Conservation (phyloP, 306 rosid genomes). For the Sesbania bispinosa region DNA sequence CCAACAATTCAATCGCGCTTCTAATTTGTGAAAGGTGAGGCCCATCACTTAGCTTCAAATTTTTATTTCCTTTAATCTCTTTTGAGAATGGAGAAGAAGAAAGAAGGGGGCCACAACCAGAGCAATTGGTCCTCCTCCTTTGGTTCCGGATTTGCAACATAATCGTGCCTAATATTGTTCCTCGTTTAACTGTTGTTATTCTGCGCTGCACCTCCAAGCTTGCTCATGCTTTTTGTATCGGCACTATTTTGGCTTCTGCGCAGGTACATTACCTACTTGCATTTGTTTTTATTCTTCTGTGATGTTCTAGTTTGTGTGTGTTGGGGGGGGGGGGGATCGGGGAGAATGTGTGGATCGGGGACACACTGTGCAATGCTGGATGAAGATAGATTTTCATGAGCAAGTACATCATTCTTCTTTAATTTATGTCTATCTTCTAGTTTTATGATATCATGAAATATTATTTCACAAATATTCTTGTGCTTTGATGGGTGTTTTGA, state of each 20-base stretch:
- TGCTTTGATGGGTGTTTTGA: background rate
- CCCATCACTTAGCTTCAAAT: no score
- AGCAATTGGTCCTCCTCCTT: no score
- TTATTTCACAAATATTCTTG: background rate
- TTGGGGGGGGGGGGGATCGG: background rate
- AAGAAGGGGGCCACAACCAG: no score
- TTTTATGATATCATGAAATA: background rate
- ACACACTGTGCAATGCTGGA: background rate
- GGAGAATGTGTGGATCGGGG: background rate
- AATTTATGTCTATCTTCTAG: background rate
- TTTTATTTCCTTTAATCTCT: no score
- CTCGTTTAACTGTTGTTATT: constrained; percentile 73
- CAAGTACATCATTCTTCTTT: constrained; percentile 51
- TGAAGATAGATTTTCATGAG: background rate
- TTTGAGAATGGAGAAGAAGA: no score
- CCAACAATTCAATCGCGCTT: no score
- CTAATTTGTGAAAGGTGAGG: no score
- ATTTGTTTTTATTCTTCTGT: background rate
- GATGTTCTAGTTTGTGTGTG: background rate
- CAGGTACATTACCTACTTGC: constrained; percentile 47
- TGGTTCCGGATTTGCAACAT: constrained; percentile 69
- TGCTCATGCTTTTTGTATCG: constrained; percentile 68
- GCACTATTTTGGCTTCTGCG: constrained; percentile 64
- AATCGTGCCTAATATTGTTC: constrained; percentile 83
- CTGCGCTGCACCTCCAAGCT: constrained; percentile 82